Evolutionary conservation across 225 moss, liverwort and hornwort genomes (phyloP), one percentile per base, ranked within the genome.

Genomic region (Anthoceros angustus): DNA sequence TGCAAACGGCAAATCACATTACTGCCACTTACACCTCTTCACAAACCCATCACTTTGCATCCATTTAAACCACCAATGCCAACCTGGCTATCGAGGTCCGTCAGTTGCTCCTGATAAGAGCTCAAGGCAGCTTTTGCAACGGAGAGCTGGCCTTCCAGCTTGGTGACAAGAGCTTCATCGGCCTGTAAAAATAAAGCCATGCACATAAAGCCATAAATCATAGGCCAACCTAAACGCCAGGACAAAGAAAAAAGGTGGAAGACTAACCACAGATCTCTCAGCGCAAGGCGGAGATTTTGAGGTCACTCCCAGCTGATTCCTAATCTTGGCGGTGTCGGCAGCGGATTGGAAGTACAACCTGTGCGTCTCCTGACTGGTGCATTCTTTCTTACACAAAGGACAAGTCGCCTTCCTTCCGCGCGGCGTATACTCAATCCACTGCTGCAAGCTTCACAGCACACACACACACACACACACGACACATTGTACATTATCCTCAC

Each of bases 271-370:
- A 60, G 24, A 24, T 23, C 24, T 39, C 61, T 41, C 18, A 24
- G 41, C 48, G 62, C 70, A 61, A 42, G 42, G 55, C 8, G 46
- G 40, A 21, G 42, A 12, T 18, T 1, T 25, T 18, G 63, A 25
- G 20, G 67, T 71, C 62, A 70, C 75, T 66, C 80, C 79, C n/a
- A 64, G 23, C 39, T 66, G 68, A 71, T 23, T 55, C 23, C 55
- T 55, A 23, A 18, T 23, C 23, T 64, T 66, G 63, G 77, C 70
- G 42, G 70, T 77, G 62, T 69, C 71, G 42, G 70, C 82, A 38
- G 79, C 77, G 11, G 87, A 84, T 72, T 92, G 91, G 70, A 92
- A 92, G 64, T 84, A 92, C 25, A 92, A 86, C 40, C 86, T 84
- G 55, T 88, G 86, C 21, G 84, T 84, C 71, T 88, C 80, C 41